Percentiles rank a stretch among this genome's conserved stretches.
phyloP scores from a whole-genome alignment of 2,329 filamentous ascomycete species.

The Metarhizium robertsii region DNA sequence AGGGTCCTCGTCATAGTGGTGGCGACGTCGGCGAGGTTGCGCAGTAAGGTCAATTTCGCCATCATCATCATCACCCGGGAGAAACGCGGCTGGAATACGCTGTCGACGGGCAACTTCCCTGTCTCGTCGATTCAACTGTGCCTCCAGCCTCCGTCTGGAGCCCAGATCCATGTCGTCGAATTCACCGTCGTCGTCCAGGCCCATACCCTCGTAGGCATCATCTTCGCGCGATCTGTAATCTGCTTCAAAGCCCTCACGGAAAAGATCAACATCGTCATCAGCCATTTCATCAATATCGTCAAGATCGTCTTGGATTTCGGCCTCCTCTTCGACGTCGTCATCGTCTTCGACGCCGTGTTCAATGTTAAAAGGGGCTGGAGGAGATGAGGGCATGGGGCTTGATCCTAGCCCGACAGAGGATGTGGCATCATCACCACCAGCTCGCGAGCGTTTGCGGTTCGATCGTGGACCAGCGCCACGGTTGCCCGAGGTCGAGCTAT shows the following conservation, averaged over 20 bases:
- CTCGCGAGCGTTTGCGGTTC: constrained; percentile 47
- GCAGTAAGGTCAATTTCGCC: constrained; percentile 75
- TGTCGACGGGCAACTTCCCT: constrained; percentile 58
- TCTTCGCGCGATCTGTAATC: constrained; percentile 61
- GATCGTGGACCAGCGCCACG: constrained; percentile 49
- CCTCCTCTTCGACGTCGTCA: constrained; percentile 64
- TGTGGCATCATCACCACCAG: constrained; percentile 38
- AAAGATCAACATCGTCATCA: constrained; percentile 72
- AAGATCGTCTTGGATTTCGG: constrained; percentile 61
- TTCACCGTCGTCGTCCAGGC: constrained; percentile 69
- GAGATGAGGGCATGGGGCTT: constrained; percentile 58
- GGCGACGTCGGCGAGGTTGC: constrained; percentile 75
- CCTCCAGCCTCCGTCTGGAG: constrained; percentile 60
- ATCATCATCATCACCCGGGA: constrained; percentile 77
- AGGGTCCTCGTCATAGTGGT: constrained; percentile 88
- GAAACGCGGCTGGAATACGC: constrained; percentile 61
- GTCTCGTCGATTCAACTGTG: constrained; percentile 64
- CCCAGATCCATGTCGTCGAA: constrained; percentile 61
- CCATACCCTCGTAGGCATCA: constrained; percentile 60
- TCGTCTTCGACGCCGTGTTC: constrained; percentile 59
- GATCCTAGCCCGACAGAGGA: constrained; percentile 44
- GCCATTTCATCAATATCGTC: constrained; percentile 76
- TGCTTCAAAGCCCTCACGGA: constrained; percentile 62
- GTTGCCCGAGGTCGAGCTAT: constrained; percentile 76
- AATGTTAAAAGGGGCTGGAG: constrained; percentile 50